Percentiles rank a stretch among this genome's conserved stretches.
phyloP scores from a whole-genome alignment of 441 rosid species.

The Metrosideros polymorpha region DNA sequence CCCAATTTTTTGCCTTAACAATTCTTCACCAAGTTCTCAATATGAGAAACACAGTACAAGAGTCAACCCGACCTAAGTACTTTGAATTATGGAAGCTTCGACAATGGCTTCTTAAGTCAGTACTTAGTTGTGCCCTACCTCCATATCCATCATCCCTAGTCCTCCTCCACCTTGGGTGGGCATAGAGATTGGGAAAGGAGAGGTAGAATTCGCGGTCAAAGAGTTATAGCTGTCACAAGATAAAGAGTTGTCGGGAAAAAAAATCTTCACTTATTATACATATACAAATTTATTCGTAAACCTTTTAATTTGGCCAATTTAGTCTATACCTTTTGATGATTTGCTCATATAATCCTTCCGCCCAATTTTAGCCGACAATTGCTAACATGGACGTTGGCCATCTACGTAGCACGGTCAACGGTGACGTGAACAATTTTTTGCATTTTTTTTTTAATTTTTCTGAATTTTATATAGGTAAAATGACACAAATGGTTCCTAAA shows the following conservation, averaged over 20 bases:
- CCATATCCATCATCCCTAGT: background rate
- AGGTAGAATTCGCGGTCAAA: background rate
- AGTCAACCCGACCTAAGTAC: background rate
- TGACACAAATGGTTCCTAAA: too few species aligned
- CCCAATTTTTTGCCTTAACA: background rate
- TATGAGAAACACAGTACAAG: background rate
- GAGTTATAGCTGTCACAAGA: background rate
- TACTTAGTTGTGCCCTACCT: background rate
- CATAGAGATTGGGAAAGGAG: background rate
- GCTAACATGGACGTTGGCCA: fast-evolving
- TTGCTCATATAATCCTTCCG: background rate
- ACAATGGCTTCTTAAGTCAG: background rate
- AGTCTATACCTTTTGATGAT: background rate
- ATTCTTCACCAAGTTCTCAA: background rate
- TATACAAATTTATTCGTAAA: background rate
- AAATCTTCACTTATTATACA: fast-evolving
- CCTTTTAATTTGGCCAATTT: background rate
- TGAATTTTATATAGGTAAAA: background rate
- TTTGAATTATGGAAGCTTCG: background rate
- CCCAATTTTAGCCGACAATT: fast-evolving
- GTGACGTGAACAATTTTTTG: background rate
- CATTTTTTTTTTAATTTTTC: fast-evolving
- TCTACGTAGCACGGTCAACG: fast-evolving
- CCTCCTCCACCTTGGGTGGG: background rate
- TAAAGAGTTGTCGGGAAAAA: background rate